These are phyloP conservation scores for Carex cristatella DNA, from an alignment of 176 grass and related monocot species.

Conservation along the genomic window DNA sequence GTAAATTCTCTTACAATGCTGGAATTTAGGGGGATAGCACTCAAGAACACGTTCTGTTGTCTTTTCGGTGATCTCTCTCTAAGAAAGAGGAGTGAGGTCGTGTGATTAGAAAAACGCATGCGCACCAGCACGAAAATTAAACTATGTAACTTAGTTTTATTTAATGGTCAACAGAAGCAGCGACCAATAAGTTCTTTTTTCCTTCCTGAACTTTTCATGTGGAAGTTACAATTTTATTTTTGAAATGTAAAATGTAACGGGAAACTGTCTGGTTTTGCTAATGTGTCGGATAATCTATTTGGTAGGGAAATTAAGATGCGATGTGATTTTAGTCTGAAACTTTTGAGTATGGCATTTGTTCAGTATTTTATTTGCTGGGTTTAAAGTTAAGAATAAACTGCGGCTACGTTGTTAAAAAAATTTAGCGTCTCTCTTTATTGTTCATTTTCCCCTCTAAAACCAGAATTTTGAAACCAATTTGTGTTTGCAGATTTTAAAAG, in stretches of 20 bases:
- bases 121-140: background rate
- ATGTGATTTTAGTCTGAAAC: background rate
- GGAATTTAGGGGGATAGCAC: background rate
- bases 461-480: background rate
- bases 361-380: background rate
- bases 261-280: background rate
- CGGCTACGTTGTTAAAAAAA: background rate
- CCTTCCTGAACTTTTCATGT: background rate
- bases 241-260: background rate
- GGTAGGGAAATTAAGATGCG: background rate
- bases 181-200: background rate
- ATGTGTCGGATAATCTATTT: background rate
- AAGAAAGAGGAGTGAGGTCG: background rate
- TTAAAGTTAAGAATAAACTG: background rate
- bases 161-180: background rate
- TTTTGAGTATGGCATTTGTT: background rate
- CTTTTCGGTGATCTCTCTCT: background rate
- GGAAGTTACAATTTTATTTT: background rate
- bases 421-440: too few relatives aligned
- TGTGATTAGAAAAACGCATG: background rate
- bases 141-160: background rate
- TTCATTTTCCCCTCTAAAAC: too few relatives aligned
- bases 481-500: conserved; percentile 27
- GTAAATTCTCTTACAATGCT: background rate
- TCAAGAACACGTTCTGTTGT: background rate